These are phyloP conservation scores for Cotoneaster glaucophyllus DNA, from an alignment of 306 rosid genomes.

Conservation along the genomic window DNA sequence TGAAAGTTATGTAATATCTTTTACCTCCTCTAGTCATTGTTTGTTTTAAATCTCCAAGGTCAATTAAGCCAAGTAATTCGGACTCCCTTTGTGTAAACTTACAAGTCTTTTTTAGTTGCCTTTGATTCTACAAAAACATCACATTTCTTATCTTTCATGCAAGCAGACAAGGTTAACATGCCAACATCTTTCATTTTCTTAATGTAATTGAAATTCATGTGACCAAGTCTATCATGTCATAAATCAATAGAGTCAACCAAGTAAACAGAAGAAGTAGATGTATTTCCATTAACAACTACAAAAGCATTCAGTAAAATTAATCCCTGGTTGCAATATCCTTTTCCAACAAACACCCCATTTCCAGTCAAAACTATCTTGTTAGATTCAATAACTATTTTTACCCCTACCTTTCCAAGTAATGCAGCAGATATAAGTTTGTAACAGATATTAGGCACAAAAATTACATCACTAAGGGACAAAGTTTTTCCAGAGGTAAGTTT, in stretches of 20 bases:
- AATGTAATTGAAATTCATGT: background rate
- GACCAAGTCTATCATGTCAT: slow-evolving; percentile 1
- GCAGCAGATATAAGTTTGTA: background rate
- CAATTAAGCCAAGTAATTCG: background rate
- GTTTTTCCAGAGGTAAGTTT: background rate
- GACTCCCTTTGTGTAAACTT: background rate
- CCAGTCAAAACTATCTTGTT: background rate
- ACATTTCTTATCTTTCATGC: background rate
- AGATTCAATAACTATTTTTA: background rate
- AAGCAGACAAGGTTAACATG: background rate
- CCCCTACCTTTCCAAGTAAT: background rate
- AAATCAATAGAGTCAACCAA: background rate
- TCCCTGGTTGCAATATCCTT: background rate
- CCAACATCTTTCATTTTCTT: slow-evolving; percentile 4
- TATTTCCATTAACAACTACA: background rate
- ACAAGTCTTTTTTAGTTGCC: background rate
- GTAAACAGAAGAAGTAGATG: slow-evolving; percentile 3
- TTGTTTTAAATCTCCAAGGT: background rate
- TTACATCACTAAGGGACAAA: background rate
- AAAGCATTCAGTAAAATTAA: background rate
- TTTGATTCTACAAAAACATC: background rate
- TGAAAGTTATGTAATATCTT: background rate
- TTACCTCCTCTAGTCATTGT: background rate
- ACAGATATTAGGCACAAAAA: background rate
- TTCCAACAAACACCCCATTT: background rate